Evolutionary conservation across 2,329 filamentous ascomycete species (phyloP).

Genomic region (Neoarthrinium moseri): DNA sequence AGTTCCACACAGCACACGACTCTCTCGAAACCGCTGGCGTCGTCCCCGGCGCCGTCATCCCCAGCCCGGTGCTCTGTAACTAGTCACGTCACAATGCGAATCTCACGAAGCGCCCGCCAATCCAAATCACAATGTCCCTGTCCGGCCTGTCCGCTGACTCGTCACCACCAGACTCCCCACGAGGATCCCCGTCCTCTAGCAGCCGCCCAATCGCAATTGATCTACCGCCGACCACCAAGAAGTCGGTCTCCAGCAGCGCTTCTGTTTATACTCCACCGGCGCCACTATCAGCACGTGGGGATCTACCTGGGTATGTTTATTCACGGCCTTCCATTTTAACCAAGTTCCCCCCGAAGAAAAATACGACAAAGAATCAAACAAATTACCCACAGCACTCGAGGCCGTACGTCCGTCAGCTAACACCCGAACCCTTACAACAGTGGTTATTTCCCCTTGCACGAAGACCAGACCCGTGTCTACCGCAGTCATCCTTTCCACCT

Average conservation of each 20-base stretch:
- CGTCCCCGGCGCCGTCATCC: too few species aligned
- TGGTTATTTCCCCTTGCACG: slow-evolving; percentile 61
- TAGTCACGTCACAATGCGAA: too few species aligned
- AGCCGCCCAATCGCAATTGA: slow-evolving; percentile 56
- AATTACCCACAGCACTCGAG: too few species aligned
- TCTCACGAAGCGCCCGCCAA: too few species aligned
- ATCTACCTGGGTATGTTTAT: slow-evolving; percentile 58
- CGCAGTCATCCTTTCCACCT: slow-evolving; percentile 51
- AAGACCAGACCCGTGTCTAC: slow-evolving; percentile 49
- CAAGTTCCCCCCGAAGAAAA: background rate
- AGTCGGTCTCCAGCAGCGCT: slow-evolving; percentile 31
- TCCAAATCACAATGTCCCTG: too few species aligned
- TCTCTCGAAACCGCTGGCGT: too few species aligned
- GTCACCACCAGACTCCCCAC: slow-evolving; percentile 17
- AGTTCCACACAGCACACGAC: too few species aligned
- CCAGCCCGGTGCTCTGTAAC: too few species aligned
- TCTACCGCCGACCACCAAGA: slow-evolving; percentile 40
- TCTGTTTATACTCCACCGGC: slow-evolving; percentile 43
- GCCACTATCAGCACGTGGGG: slow-evolving; percentile 56
- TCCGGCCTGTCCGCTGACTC: slow-evolving; percentile 22
- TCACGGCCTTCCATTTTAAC: background rate
- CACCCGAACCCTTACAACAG: too few species aligned
- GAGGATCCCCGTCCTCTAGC: slow-evolving; percentile 18
- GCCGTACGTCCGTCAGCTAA: too few species aligned
- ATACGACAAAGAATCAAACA: too few species aligned